A percentile compares a stretch with the other conserved stretches of the same genome.
Evolutionary conservation across 345 rosid genomes (phyloP).

Genomic region (Erucastrum elatum): DNA sequence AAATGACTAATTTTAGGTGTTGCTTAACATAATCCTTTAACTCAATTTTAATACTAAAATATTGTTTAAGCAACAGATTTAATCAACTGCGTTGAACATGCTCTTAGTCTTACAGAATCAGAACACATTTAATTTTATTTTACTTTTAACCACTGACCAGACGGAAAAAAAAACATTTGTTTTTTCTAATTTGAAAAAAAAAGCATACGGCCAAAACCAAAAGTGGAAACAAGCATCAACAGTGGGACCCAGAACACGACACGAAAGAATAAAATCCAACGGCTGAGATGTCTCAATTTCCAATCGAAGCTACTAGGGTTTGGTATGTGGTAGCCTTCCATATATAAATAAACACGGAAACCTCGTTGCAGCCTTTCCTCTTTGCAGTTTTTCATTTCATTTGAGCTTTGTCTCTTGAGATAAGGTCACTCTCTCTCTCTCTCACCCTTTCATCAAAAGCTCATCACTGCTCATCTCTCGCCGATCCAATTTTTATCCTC

Average conservation of each 20-base stretch:
- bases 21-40: too few relatives aligned
- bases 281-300: constrained; percentile 24
- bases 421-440: constrained; percentile 29
- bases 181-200: background rate
- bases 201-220: background rate
- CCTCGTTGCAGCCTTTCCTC: constrained; percentile 13
- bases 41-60: too few relatives aligned
- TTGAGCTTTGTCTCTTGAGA: constrained; percentile 25
- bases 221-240: constrained; percentile 2
- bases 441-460: constrained; percentile 24
- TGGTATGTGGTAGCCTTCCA: constrained; percentile 27
- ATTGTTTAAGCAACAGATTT: too few relatives aligned
- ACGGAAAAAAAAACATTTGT: background rate
- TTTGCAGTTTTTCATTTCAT: background rate
- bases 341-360: constrained; percentile 27
- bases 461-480: constrained; percentile 31
- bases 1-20: too few relatives aligned
- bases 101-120: too few relatives aligned
- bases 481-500: constrained; percentile 29
- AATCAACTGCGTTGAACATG: too few relatives aligned
- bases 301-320: constrained; percentile 36
- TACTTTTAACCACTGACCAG: background rate
- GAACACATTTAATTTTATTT: background rate
- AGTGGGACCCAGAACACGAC: constrained; percentile 20
- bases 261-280: constrained; percentile 16